phyloP scores from a whole-genome alignment of 768 basidiomycete genomes.

The Mycena epipterygia region DNA sequence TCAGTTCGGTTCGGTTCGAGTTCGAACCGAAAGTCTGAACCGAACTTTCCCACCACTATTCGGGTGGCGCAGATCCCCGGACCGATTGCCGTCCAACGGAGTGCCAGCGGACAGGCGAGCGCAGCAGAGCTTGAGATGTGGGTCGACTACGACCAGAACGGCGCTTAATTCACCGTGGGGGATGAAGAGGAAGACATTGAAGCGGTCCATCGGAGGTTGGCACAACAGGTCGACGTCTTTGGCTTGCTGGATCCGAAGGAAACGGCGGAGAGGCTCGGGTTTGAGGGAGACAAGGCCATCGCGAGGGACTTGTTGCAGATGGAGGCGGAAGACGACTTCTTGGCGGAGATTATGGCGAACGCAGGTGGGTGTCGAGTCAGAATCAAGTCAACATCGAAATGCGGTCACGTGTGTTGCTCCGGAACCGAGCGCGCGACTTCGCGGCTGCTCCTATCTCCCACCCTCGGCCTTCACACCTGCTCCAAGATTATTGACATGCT shows the following conservation, averaged over 20 bases:
- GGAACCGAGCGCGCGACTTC: too few relatives aligned
- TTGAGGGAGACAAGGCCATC: background rate
- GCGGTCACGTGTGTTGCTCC: too few relatives aligned
- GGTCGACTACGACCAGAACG: background rate
- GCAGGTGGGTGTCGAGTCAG: conserved; percentile 8
- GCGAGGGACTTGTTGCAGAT: background rate
- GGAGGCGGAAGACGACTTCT: conserved; percentile 15
- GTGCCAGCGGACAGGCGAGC: background rate
- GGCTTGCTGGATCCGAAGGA: conserved; percentile 20
- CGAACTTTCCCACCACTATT: too few relatives aligned
- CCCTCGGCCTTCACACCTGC: too few relatives aligned
- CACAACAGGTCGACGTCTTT: conserved; percentile 7
- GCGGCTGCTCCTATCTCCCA: too few relatives aligned
- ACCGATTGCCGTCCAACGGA: background rate
- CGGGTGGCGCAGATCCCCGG: background rate
- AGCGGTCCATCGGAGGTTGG: background rate
- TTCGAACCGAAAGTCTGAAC: too few relatives aligned
- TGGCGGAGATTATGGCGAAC: conserved; percentile 18
- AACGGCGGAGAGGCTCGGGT: conserved; percentile 6
- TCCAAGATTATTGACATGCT: too few relatives aligned
- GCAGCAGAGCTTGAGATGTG: conserved; percentile 18
- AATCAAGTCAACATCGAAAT: too few relatives aligned
- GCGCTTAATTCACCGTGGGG: conserved; percentile 6
- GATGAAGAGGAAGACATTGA: background rate
- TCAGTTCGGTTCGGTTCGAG: too few relatives aligned